Evolutionary conservation across 176 grass and related monocot genomes (phyloP).

Genomic region (Avena insularis): DNA sequence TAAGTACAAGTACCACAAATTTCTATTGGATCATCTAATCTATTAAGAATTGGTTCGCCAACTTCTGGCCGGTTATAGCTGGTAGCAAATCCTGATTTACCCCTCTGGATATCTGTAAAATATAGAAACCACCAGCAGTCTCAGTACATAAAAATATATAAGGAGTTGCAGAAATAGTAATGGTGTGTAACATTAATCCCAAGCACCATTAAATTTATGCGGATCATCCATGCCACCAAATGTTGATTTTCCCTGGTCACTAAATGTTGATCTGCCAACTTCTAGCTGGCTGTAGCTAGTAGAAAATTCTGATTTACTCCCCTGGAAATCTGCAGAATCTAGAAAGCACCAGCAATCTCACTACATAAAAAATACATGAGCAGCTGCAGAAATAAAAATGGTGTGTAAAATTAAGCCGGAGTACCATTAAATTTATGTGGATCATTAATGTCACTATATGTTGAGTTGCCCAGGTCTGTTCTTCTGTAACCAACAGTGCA

Average conservation of each 20-base stretch:
- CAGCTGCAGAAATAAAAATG: constrained; percentile 18
- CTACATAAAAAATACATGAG: neutral
- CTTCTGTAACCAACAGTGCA: constrained; percentile 9
- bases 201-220: constrained; percentile 23
- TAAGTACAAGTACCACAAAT: constrained; percentile 35
- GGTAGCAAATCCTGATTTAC: constrained; percentile 11
- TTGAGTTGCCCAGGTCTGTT: neutral
- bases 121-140: constrained; percentile 20
- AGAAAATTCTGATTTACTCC: constrained; percentile 11
- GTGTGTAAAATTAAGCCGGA: constrained; percentile 27
- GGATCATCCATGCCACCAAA: constrained; percentile 34
- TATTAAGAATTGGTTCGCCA: constrained; percentile 33
- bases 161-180: constrained; percentile 19
- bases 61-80: constrained; percentile 21
- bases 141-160: neutral
- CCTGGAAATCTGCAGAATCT: constrained; percentile 26
- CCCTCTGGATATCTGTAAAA: constrained; percentile 45
- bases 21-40: constrained; percentile 8
- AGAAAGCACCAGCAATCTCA: neutral
- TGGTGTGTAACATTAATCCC: constrained; percentile 13
- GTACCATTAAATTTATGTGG: constrained; percentile 25
- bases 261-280: constrained; percentile 4
- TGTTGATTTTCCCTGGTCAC: constrained; percentile 25
- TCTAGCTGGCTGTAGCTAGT: neutral
- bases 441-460: constrained; percentile 11